Conservation (phyloP, 2,329 filamentous ascomycete species). For the Malbranchea zuffiana region DNA sequence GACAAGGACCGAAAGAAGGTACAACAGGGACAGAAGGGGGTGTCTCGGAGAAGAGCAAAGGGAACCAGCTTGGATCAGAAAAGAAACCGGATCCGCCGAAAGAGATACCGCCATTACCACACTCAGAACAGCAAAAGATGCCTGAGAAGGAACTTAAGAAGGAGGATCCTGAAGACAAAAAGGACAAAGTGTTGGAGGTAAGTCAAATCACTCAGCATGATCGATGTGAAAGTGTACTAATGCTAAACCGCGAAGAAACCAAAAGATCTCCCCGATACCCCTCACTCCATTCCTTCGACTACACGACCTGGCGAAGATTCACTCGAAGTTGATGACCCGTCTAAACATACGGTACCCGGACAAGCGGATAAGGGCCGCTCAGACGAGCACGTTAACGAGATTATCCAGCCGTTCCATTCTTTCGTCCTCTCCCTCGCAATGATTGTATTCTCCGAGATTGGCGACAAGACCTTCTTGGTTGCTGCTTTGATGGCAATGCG, state of each 20-base stretch:
- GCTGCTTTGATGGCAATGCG: conserved; percentile 99
- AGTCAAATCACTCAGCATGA: conserved; percentile 12
- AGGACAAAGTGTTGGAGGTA: conserved; percentile 46
- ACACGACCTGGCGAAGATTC: conserved; percentile 43
- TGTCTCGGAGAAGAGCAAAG: conserved; percentile 77
- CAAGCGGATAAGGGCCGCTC: conserved; percentile 21
- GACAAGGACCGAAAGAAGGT: conserved; percentile 65
- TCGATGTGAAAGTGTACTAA: background rate
- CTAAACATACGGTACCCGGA: conserved; percentile 20
- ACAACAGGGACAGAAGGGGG: conserved; percentile 83
- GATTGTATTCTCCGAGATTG: conserved; percentile 94
- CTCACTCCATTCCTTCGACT: conserved; percentile 62
- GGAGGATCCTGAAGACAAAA: conserved; percentile 28
- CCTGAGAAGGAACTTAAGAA: conserved; percentile 23
- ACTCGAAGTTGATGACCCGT: conserved; percentile 25
- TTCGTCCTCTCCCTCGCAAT: conserved; percentile 88
- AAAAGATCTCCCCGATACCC: conserved; percentile 64
- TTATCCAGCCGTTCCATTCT: conserved; percentile 75
- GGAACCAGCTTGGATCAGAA: conserved; percentile 57
- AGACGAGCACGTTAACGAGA: conserved; percentile 23
- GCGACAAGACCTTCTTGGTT: conserved; percentile 97
- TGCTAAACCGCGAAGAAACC: conserved; percentile 64
- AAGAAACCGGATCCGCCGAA: conserved; percentile 72
- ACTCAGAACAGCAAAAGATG: conserved; percentile 66
- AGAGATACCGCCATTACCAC: conserved; percentile 69